Evolutionary conservation across 2,329 filamentous ascomycete species (phyloP), one percentile per base, ranked within the genome.

Genomic region (Dactylellina sp.): DNA sequence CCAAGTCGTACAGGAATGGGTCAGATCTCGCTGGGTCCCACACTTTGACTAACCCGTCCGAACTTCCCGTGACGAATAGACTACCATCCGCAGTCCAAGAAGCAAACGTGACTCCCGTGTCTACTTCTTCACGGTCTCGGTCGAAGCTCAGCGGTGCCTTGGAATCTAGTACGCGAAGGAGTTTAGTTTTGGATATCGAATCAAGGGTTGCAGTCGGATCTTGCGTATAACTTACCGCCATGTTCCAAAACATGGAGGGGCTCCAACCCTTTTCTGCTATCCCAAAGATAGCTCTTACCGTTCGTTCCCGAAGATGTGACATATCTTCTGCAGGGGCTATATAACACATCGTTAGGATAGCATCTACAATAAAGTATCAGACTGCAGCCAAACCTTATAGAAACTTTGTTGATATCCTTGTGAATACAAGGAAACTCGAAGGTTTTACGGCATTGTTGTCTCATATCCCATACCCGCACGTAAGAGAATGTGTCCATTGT

Each of bases 11-110:
- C 14, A 78, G 22, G 44, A 78, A 78, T 1, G 78, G 72, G 12
- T 76, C 62, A 24, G 63, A 75, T 55, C 71, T 55, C 25, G 53
- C 56, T 25, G 77, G 59, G 40, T 78, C 78, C 78, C 78, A 79
- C n/a, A 78, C 72, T 55, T 78, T 79, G 1, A 79, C 71, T 1
- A 75, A 40, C 2, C 78, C 78, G 60, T 78, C 77, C 39, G 75
- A 76, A 40, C 76, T 68, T 35, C 77, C 78, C 20, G 78, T 79
- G 25, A 66, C 64, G 25, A 66, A 47, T 28, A 66, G 37, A 7
- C 66, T 60, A 2, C 71, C 75, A 49, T 70, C 44, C 24, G 56
- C 59, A 35, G 35, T 52, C 77, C 77, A 79, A 20, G 66, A 71
- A 7, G 77, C 77, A 52, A 77, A 77, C 7, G 76, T 76, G 16